Base-by-base conservation (phyloP, 2,329 filamentous ascomycete genomes). In the Celoporthe dispersa region DNA sequence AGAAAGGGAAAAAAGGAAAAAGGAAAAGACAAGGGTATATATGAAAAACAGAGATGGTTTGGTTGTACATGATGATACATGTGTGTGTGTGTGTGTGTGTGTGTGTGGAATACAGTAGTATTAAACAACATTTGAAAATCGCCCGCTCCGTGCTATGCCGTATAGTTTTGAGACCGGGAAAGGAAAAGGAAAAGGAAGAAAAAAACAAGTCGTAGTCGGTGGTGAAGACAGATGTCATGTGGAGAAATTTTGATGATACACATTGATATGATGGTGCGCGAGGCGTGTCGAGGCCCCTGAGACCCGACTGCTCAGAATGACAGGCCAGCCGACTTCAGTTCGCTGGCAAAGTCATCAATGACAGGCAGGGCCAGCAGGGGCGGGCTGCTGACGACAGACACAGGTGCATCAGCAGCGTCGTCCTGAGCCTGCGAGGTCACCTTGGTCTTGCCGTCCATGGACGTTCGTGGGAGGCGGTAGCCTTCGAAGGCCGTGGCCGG, bases 401-500 rank as follows among this genome's bases (percentile, higher is more conserved):
- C 25, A 12, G 67, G 53, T 19, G 53, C 60, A 33, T 41, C 60
- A 25, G 70, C 77, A 48, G 64, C 53, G 55, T 37, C 63, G 31
- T 12, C 37, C 28, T 37, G 67, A 22, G 31, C 16, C 12, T 44
- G 25, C 33, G 63, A 44, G 74, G 61, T 68, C 61, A 68, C 71
- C 73, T 79, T 79, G 48, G 69, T 73, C 44, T 72, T 11, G 39
- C 41, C 75, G 3, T 76, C 75, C 3, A 75, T 71, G 2, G 75
- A 74, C 1, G 77, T 73, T 19, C 74, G 76, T 3, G 85, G 85
- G n/a, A 87, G 79, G 70, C 84, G 85, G 75, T 87, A 87, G n/a
- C 78, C 78, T 0, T 79, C 79, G 53, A 82, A 78, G 3, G 76
- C 73, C 60, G 74, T 70, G 44, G 73, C 63, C 2, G 77, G 73